These are phyloP conservation scores for Ulmus americana DNA, from an alignment of 331 rosid species.

Conservation along the genomic window DNA sequence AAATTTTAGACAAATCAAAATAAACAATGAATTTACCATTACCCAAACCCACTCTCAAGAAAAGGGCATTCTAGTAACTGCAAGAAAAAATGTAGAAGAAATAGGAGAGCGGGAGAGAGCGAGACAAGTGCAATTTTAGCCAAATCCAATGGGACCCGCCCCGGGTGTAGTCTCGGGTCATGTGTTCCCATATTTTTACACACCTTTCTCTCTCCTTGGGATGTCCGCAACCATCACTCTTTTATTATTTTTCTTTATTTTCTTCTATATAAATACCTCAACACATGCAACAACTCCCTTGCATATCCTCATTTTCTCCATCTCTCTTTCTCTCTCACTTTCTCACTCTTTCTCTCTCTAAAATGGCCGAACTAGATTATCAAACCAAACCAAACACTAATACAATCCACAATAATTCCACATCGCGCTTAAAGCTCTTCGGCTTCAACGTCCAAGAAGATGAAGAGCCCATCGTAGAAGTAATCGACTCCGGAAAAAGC, in stretches of 20 bases:
- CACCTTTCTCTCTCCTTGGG: constrained; percentile 41
- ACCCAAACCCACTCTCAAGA: background rate
- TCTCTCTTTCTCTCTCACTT: constrained; percentile 21
- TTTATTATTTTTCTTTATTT: constrained; percentile 8
- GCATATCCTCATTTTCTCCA: constrained; percentile 13
- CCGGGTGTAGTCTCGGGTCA: constrained; percentile 34
- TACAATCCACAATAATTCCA: constrained; percentile 27
- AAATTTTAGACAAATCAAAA: constrained; percentile 18
- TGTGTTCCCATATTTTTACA: constrained; percentile 52
- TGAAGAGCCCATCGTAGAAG: constrained; percentile 24
- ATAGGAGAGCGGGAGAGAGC: constrained; percentile 10
- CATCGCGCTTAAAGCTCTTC: constrained; percentile 59
- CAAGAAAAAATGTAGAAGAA: background rate
- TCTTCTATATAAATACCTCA: constrained; percentile 49
- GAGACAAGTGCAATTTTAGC: constrained; percentile 35
- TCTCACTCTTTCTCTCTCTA: constrained; percentile 1
- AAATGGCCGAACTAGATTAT: constrained; percentile 42
- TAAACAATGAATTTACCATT: background rate
- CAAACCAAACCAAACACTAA: constrained; percentile 31
- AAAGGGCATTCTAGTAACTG: constrained; percentile 30
- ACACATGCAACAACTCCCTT: constrained; percentile 41
- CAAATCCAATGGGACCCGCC: constrained; percentile 47
- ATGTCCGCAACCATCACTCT: constrained; percentile 47
- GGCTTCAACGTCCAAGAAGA: constrained; percentile 71
- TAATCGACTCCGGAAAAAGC: constrained; percentile 39